Evolutionary conservation across 352 stramenopile species (phyloP), one percentile per base, ranked within the genome.

Genomic region (Phytophthora citricola): DNA sequence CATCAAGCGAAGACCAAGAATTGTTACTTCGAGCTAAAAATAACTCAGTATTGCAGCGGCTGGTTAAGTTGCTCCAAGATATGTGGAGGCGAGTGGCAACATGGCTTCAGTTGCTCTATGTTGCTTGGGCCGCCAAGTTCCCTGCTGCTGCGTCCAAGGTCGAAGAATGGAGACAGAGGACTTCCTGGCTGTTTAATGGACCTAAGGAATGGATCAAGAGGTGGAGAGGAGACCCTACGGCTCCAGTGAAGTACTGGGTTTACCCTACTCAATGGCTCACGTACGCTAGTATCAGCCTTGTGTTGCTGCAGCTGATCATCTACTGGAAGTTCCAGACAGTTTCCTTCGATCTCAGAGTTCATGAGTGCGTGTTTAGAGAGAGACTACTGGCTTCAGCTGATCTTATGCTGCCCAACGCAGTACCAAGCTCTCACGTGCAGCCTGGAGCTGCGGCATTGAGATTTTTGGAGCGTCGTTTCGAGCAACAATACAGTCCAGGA

Each of bases 251-350:
- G 53, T 73, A 87, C 53, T 92, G 77, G 71, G 79, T 73, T 52
- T 92, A 90, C 52, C 80, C 83, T 10, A 92, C 83, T 3, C 75
- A 86, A 27, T 92, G 73, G 72, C 71, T 92, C 61, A 86, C 80
- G 27, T 71, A 88, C n/a, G 81, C 75, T 36, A 83, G 72, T 15
- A n/a, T 77, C 2, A 75, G 72, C 49, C 69, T 92, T 9, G 58
- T 90, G 26, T 5, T 78, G 6, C 43, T 83, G 31, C 83, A 92
- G 59, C 45, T 74, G 1, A 41, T 86, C 15, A 75, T 87, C 12
- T 83, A 67, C 57, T 76, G 54, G 56, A 65, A 81, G 48, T 88
- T 86, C 47, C 80, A 89, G 59, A 66, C 75, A 6, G 46, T 81
- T 34, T 73, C 58, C 15, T 71, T 91, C 9, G 63, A 83, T 48